Base-by-base conservation (phyloP, 495 filamentous ascomycete genomes). In the Staphylotrichum longicolle region DNA sequence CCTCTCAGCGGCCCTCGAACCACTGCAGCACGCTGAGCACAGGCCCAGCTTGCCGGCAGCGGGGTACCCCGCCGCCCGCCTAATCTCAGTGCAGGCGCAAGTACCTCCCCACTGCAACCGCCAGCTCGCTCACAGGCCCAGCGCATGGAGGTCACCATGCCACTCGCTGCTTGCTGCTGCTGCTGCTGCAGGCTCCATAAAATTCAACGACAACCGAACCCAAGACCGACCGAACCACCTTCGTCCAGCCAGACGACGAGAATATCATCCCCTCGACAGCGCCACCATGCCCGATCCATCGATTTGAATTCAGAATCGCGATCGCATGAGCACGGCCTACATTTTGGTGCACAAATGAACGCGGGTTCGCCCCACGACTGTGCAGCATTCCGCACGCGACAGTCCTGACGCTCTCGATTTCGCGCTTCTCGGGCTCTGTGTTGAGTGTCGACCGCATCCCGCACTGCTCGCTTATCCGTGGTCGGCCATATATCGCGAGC, bases 311-410 rank as follows among this genome's bases (percentile, higher is more conserved):
- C 62, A 45, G 46, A 61, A 64, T 57, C 59, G 58, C 62, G 70
- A 78, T 78, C 78, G 76, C 76, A 75, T 78, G 62, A 62, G 47
- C 35, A 37, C 58, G 44, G 54, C 54, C 70, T 49, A 60, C 57
- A 60, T 48, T 68, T 72, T 72, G 56, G 69, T 70, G 71, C 72
- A 54, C 69, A 59, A 64, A 74, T 72, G 72, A 74, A 57, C 61
- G 35, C 66, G 61, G 62, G 65, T 74, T 74, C 73, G 72, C 74
- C 74, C 71, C 67, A 75, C 74, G 73, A 66, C 67, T 68, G 72
- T 75, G 75, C 70, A 68, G 67, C 60, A 72, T 63, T 62, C 59
- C 63, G 72, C 70, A 70, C 78, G 78, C 78, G 78, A 75, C 76
- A 52, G 67, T 69, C 60, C 62, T 60, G 63, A 68, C 63, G 63